Percentiles rank a stretch among this genome's conserved stretches.
These are phyloP conservation scores for Salix udensis DNA, from an alignment of 345 rosid species.

Conservation along the genomic window DNA sequence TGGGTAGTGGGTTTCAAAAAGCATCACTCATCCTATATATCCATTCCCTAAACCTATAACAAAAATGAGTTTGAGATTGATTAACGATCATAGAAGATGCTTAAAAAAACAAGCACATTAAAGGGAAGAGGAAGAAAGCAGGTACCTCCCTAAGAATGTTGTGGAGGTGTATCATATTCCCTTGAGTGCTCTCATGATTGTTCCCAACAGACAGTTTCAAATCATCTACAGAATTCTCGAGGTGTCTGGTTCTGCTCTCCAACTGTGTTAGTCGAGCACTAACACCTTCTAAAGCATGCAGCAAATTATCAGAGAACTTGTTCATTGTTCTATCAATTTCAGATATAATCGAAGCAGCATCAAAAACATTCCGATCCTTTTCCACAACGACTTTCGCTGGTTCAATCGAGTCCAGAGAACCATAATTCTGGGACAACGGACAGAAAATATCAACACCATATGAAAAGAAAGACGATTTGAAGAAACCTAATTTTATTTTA, in stretches of 20 bases:
- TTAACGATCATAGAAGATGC: too few species aligned
- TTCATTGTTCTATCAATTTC: conserved; percentile 72
- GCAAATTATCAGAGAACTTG: conserved; percentile 62
- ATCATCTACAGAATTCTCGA: conserved; percentile 77
- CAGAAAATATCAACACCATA: neutral
- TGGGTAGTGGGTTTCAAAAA: too few species aligned
- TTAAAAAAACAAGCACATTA: neutral
- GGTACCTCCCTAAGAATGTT: conserved; percentile 76
- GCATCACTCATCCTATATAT: too few species aligned
- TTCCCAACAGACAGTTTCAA: conserved; percentile 71
- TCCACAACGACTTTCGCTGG: conserved; percentile 50
- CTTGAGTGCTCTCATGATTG: conserved; percentile 75
- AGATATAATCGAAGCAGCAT: conserved; percentile 35
- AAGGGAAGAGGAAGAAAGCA: conserved; percentile 1
- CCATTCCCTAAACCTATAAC: too few species aligned
- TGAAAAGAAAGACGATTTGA: neutral
- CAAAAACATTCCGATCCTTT: conserved; percentile 44
- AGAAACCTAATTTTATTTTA: neutral
- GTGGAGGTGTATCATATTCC: conserved; percentile 80
- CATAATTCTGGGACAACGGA: conserved; percentile 45
- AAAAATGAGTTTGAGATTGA: too few species aligned
- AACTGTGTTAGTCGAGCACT: conserved; percentile 75
- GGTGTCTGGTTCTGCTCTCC: conserved; percentile 63
- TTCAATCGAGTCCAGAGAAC: conserved; percentile 59
- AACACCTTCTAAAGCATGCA: conserved; percentile 65